Evolutionary conservation across 225 moss, liverwort and hornwort genomes (phyloP).

Genomic region (Polytrichum commune): DNA sequence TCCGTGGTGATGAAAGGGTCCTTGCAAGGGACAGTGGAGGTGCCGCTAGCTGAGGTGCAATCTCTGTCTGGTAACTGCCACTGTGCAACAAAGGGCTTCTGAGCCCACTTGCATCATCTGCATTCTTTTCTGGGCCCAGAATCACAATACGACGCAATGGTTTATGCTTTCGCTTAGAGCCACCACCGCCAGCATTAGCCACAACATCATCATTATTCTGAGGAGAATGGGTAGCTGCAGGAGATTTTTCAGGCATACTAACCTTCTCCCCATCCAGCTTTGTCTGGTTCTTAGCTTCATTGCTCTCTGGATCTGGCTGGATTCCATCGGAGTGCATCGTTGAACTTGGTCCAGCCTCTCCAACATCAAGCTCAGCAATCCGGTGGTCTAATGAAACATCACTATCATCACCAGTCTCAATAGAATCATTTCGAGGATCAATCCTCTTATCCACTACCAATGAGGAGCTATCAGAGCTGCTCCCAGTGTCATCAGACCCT

Average conservation of each 20-base stretch:
- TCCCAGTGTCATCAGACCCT: constrained; percentile 60
- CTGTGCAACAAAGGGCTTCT: constrained; percentile 12
- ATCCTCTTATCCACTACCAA: constrained; percentile 39
- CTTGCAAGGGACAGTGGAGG: constrained; percentile 30
- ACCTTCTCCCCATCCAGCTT: constrained; percentile 5
- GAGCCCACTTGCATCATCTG: constrained; percentile 10
- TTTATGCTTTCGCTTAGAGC: constrained; percentile 34
- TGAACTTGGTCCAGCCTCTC: constrained; percentile 30
- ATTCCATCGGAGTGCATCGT: constrained; percentile 17
- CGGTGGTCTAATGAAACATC: constrained; percentile 6
- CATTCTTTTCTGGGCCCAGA: constrained; percentile 28
- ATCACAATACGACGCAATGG: constrained; percentile 45
- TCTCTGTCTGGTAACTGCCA: constrained; percentile 27
- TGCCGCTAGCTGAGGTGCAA: constrained; percentile 36
- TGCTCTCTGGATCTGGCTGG: constrained; percentile 27
- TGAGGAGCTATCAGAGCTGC: constrained; percentile 43
- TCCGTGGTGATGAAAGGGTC: constrained; percentile 18
- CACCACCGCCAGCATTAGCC: constrained; percentile 21
- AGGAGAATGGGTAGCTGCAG: constrained; percentile 20
- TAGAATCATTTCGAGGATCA: constrained; percentile 17
- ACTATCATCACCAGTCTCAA: constrained; percentile 10
- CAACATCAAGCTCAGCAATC: constrained; percentile 3
- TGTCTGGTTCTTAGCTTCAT: constrained; percentile 18
- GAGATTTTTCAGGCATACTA: constrained; percentile 19
- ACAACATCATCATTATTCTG: constrained; percentile 20